Percentiles rank a stretch among this genome's conserved stretches.
Evolutionary conservation across 164 flowering plant species (phyloP).

Genomic region (Malania oleifera): DNA sequence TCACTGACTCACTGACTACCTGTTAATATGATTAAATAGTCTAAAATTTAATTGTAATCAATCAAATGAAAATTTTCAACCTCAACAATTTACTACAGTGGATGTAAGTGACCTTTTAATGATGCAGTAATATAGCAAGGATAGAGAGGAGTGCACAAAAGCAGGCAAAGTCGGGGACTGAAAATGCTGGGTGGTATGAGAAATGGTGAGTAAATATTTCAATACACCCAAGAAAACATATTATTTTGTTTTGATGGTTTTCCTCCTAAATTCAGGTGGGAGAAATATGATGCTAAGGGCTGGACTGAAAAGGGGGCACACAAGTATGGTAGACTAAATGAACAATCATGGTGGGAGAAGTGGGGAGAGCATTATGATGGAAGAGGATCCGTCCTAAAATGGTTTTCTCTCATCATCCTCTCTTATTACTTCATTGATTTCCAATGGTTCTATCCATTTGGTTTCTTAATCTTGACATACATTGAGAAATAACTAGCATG

Average conservation of each 20-base stretch:
- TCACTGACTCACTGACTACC: background rate
- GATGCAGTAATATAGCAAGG: constrained; percentile 77
- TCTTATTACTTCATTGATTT: background rate
- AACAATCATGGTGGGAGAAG: constrained; percentile 99
- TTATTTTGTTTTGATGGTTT: constrained; percentile 1
- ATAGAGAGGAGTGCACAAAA: constrained; percentile 97
- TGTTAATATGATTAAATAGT: background rate
- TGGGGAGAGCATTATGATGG: constrained; percentile 99
- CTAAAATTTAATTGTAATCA: background rate
- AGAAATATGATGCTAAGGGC: constrained; percentile 97
- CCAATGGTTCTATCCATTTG: background rate
- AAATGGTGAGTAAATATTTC: constrained; percentile 61
- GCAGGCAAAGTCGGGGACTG: constrained; percentile 95
- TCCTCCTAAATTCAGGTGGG: constrained; percentile 62
- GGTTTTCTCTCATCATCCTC: constrained; percentile 34
- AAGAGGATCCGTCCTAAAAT: constrained; percentile 92
- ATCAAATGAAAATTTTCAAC: background rate
- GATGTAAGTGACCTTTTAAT: constrained; percentile 4
- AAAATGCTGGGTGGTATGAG: constrained; percentile 96
- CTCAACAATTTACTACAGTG: background rate
- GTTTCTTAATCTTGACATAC: background rate
- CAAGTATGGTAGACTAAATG: constrained; percentile 90
- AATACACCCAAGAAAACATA: background rate
- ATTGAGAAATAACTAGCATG: no score
- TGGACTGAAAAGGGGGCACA: constrained; percentile 98